Percentiles rank a stretch among this genome's conserved stretches.
phyloP scores from a whole-genome alignment of 306 rosid genomes.

The Vigna radiata region DNA sequence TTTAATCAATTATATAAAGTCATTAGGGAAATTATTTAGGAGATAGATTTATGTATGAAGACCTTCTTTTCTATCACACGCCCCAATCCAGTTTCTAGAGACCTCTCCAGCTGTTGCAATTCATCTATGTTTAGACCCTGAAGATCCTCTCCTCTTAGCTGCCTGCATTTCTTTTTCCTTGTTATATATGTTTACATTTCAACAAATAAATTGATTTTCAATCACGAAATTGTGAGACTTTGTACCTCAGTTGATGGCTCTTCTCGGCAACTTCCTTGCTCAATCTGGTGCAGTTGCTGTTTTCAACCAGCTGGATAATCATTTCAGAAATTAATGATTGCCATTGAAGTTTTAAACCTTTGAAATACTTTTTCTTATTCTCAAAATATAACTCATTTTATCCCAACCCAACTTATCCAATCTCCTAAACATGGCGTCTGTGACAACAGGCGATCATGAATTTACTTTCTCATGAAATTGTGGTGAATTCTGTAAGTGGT shows the following conservation, averaged over 20 bases:
- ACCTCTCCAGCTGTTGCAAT: conserved; percentile 75
- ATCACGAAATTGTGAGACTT: background rate
- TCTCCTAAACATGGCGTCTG: too few relatives aligned
- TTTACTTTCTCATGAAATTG: too few relatives aligned
- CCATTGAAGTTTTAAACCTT: background rate
- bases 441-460: too few relatives aligned
- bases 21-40: background rate
- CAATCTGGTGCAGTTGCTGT: conserved; percentile 65
- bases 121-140: conserved; percentile 74
- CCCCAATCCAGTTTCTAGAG: conserved; percentile 79
- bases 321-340: conserved; percentile 18
- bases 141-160: conserved; percentile 95
- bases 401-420: too few relatives aligned
- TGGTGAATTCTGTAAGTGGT: too few relatives aligned
- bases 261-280: conserved; percentile 79
- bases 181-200: background rate
- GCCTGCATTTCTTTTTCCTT: conserved; percentile 52
- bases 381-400: too few relatives aligned
- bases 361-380: too few relatives aligned
- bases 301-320: conserved; percentile 74
- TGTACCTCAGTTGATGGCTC: conserved; percentile 77
- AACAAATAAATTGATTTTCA: background rate
- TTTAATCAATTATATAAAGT: background rate
- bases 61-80: conserved; percentile 83
- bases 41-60: background rate